Percentiles rank a stretch among this genome's conserved stretches.
phyloP scores from a whole-genome alignment of 768 basidiomycete genomes.

The Podaxis carcinomalis region DNA sequence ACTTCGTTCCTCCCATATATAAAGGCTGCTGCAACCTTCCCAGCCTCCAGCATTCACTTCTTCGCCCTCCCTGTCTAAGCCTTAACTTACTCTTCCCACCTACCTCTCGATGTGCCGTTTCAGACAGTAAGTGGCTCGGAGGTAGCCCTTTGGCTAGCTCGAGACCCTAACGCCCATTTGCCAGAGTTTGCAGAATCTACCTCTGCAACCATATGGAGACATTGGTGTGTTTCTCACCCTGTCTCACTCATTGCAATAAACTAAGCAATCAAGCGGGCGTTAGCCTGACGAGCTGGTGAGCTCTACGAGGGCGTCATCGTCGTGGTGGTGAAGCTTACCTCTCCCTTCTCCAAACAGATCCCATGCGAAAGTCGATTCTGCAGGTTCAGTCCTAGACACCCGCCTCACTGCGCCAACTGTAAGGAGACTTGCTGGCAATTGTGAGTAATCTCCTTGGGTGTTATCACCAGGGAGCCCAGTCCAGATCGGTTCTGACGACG shows the following conservation, averaged over 20 bases:
- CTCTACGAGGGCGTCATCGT: conserved; percentile 5
- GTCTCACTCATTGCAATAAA: not conserved
- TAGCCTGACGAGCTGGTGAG: conserved; percentile 28
- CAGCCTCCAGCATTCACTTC: not conserved
- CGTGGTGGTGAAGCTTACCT: conserved; percentile 10
- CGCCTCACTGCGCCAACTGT: conserved; percentile 39
- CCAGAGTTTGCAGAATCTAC: conserved; percentile 44
- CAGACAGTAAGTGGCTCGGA: conserved; percentile 41
- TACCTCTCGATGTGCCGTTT: conserved; percentile 41
- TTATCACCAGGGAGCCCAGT: not conserved
- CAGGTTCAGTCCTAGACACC: conserved; percentile 53
- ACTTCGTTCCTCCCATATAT: not conserved
- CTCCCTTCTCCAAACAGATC: conserved; percentile 32
- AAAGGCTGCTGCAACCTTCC: not conserved
- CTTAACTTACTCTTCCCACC: conserved; percentile 6
- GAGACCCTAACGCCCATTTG: not conserved
- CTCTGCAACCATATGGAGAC: conserved; percentile 45
- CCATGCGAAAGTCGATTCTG: conserved; percentile 41
- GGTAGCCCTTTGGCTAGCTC: not conserved
- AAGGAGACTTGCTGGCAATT: conserved; percentile 25
- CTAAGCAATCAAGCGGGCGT: not conserved
- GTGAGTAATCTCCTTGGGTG: conserved; percentile 13
- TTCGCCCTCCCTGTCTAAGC: conserved; percentile 4
- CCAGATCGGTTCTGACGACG: not conserved
- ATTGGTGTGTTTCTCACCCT: conserved; percentile 26